Base-by-base conservation (phyloP, 1,284 basidiomycete species). In the Heterobasidion annosum region DNA sequence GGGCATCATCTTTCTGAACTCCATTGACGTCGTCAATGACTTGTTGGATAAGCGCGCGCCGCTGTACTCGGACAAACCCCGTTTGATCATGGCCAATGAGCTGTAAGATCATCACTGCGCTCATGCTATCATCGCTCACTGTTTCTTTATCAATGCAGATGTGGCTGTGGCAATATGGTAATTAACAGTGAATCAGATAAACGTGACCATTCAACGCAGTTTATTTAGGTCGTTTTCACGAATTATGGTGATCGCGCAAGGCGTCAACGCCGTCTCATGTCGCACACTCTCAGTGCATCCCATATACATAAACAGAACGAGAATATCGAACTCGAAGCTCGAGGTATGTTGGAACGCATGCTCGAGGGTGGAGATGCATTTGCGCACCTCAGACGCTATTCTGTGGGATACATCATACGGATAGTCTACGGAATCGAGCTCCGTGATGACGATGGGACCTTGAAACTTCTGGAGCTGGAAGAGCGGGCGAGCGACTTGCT, bases 211-310 rank as follows among this genome's bases (percentile, higher is more conserved):
- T 40, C n/a, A n/a, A 40, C 37, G 6, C 6, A 8, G 4, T 12
- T 12, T n/a, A 40, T 12, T 3, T n/a, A 40, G 45, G 45, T 19
- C 18, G 18, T 47, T 16, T 47, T 47, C 45, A 47, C 45, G 2
- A 47, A 19, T 16, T 53, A 53, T 18, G 52, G 52, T n/a, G 33
- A 46, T 18, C 19, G 32, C 12, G 43, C 44, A 15, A n/a, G 34
- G 9, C 43, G 43, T 13, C 52, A 52, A 16, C 52, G 52, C 34
- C 45, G 52, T 43, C 34, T 48, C 25, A 43, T 53, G n/a, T 34
- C 45, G 8, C 35, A 34, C 19, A 40, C 40, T 12, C 32, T 52
- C 40, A 40, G 19, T 32, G 37, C n/a, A 8, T 18, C 19, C 19
- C 3, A 45, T 32, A 18, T 45, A 18, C 18, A 13, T 44, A 12